Evolutionary conservation across 176 grass and related monocot species (phyloP), one percentile per base, ranked within the genome.

Genomic region (Raddia distichophylla): DNA sequence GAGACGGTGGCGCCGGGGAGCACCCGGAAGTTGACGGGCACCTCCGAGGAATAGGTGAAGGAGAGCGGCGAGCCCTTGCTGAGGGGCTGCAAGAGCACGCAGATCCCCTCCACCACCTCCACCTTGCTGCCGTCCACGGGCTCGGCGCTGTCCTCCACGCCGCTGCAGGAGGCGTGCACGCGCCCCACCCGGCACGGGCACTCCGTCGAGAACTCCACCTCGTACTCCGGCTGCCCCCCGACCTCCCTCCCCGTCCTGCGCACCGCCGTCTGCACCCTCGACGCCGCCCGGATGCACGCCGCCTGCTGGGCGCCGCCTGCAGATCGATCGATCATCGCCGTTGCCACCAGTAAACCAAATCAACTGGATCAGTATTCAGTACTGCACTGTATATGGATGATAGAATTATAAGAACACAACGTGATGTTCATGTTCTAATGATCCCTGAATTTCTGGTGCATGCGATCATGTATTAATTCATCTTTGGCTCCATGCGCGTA

Each of bases 71-170:
- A 11, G 52, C 18, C 16, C n/a, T 9, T 13, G 53, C 49, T 8
- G 18, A 81, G 2, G 5, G 46, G 32, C 57, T 82, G 68, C 80
- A 63, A 63, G 46, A 82, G 80, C 45, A 73, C 46, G 69, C 80
- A 82, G 16, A 64, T 40, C 57, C 56, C 68, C 1, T 82, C 80
- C 73, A 6, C 48, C 22, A 42, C 73, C 73, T 37, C 67, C 60
- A 65, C 85, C 81, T 34, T 79, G 50, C 71, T 51, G 0, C 15
- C 8, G 49, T 94, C 83, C 44, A 84, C 15, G 10, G 80, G 18
- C 64, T 75, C 86, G 2, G 83, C 70, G 20, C 81, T 88, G 86
- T 86, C 80, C 43, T 82, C 54, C 5, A 94, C 20, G 17, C 92
- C 86, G 6, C 73, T 70, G 64, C 92, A 94, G 17, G 35, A 67